Evolutionary conservation across 495 filamentous ascomycete genomes (phyloP), one percentile per base, ranked within the genome.

Genomic region (Aspergillus mulundensis): DNA sequence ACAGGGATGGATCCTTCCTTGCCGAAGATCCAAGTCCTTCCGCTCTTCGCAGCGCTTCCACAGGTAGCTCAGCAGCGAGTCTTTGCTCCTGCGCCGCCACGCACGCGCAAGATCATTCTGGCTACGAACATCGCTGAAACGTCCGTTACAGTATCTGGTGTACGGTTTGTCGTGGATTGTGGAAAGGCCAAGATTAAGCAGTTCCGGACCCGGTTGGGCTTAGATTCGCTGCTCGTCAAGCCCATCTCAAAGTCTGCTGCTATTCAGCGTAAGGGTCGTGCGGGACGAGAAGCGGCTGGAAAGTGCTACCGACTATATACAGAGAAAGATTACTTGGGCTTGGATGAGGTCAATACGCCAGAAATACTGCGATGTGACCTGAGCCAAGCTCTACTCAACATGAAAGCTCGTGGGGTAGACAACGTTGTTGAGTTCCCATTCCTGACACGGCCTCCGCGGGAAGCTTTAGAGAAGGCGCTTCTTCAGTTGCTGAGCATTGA

Each of bases 121-220:
- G 83, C 91, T 0, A 99, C 95, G 14, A 99, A 99, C 68, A 97
- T 99, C 59, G 95, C 95, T 20, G 95, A 99, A 64, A 97, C 95
- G 0, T 99, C 95, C 1, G 87, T 99, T 51, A 99, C 95, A 0
- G 91, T 99, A 0, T 85, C 93, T 7, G 95, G 95, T 2, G 91
- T 99, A 4, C 83, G 91, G 2, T 90, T 83, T 63, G 95, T 99
- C 25, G 77, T 99, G 25, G 95, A 99, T 66, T 88, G 89, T 62
- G 95, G 95, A 21, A 96, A 96, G 64, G 87, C 87, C 4, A 99
- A 97, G 66, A 83, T 92, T 48, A 97, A 96, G 68, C 88, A 96
- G 56, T 97, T 92, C 72, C 85, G 91, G 2, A 82, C 88, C 11
- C 80, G 85, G 0, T 80, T 97, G 0, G 91, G 90, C 8, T 81